Evolutionary conservation across 768 basidiomycete species (phyloP).

Genomic region (Russula sp.): DNA sequence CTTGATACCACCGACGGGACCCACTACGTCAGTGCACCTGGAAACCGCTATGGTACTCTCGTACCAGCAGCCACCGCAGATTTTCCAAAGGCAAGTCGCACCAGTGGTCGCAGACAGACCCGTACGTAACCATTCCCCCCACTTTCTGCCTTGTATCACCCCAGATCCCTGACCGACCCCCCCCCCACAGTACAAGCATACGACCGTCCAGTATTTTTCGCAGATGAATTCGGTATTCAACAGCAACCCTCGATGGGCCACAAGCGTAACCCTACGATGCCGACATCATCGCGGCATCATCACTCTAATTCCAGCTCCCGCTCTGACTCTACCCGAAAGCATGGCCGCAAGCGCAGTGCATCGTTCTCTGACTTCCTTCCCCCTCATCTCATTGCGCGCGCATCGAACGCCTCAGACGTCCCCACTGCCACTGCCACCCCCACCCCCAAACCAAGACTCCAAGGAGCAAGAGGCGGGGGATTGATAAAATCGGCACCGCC

Average conservation of each 20-base stretch:
- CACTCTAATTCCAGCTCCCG: background rate
- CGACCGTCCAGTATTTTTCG: constrained; percentile 23
- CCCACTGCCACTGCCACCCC: too few relatives aligned
- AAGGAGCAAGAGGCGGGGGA: background rate
- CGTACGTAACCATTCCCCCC: constrained; percentile 11
- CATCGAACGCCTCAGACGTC: background rate
- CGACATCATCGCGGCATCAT: background rate
- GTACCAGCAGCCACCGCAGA: constrained; percentile 18
- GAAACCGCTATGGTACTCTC: constrained; percentile 24
- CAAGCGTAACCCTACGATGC: background rate
- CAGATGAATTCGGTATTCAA: background rate
- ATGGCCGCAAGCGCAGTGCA: background rate
- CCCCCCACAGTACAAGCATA: constrained; percentile 19
- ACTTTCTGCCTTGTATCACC: background rate
- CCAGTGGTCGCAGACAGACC: constrained; percentile 9
- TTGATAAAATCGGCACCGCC: background rate
- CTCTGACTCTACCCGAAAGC: background rate
- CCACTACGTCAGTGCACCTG: constrained; percentile 18
- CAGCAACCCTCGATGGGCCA: background rate
- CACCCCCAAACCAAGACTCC: background rate
- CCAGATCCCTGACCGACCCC: background rate
- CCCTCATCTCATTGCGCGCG: constrained; percentile 11
- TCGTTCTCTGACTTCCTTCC: constrained; percentile 27
- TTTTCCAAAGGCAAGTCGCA: constrained; percentile 1
- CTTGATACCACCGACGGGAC: constrained; percentile 8